Base-by-base conservation (phyloP, 108 stramenopile species). In the Fragilariopsis cylindrus region DNA sequence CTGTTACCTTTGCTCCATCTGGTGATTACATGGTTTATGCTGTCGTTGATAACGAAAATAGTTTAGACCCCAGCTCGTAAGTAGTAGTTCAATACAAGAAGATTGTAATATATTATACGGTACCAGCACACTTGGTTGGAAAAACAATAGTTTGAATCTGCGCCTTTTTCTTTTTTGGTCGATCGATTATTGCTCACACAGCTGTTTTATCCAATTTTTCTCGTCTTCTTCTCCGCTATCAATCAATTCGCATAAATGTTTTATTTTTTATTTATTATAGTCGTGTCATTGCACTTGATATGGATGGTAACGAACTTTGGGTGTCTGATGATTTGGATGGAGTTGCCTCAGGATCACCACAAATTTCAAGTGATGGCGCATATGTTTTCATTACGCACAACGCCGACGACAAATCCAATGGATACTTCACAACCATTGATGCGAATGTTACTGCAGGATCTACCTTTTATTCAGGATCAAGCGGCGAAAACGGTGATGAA, bases 371-470 rank as follows among this genome's bases (percentile, higher is more conserved):
- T 15, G 85, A 82, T 63, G 85, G 85, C 56, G 13, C 48, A 21
- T 77, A 82, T 48, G 72, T 86, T 16, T 82, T 77, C 69, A 30
- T 82, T n/a, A 86, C 78, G 9, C 79, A 79, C 74, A 86, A 86
- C 47, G 48, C 70, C 47, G 57, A 72, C 19, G 57, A 18, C 18
- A 12, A 63, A 40, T 63, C 70, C 7, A 65, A 65, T 39, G 85
- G 81, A 48, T 70, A 80, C 73, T 86, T 86, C 57, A 73, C 85
- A 30, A 41, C 71, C 48, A 63, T 86, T n/a, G 67, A 65, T 45
- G 72, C 64, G 13, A 19, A 16, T 39, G 30, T 30, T 30, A 53
- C 40, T 1, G 18, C 48, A 4, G 70, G 72, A 4, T 21, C 54
- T 18, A 43, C 69, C 46, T 69, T 76, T 48, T 77, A 70, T 53